Conservation (phyloP, 345 rosid species). For the Rubroshorea leprosula region DNA sequence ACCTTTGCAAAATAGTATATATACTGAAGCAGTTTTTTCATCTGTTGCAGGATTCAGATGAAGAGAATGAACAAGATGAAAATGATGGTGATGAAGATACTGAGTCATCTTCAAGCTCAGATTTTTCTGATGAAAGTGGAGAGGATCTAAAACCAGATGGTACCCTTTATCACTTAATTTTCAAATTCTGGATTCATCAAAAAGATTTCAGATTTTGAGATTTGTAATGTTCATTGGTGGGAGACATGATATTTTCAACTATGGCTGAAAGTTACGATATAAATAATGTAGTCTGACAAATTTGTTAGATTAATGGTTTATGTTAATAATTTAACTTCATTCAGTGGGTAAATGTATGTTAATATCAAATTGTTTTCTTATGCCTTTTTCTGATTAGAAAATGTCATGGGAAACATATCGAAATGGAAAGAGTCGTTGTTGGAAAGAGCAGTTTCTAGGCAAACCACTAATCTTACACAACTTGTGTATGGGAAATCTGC, state of each 20-base stretch:
- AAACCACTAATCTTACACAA: slow-evolving; percentile 60
- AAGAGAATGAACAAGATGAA: slow-evolving; percentile 25
- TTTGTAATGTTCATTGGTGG: neutral
- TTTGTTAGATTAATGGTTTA: neutral
- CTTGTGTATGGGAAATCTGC: slow-evolving; percentile 66
- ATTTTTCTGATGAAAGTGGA: slow-evolving; percentile 33
- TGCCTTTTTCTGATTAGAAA: slow-evolving; percentile 28
- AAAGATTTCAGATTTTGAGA: too few relatives aligned
- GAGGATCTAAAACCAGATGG: slow-evolving; percentile 44
- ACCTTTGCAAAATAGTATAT: too few relatives aligned
- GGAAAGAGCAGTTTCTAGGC: slow-evolving; percentile 51
- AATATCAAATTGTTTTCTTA: neutral
- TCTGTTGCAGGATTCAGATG: slow-evolving; percentile 42
- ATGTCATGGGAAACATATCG: slow-evolving; percentile 62
- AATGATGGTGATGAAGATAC: slow-evolving; percentile 25
- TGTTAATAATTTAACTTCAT: too few relatives aligned
- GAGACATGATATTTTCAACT: neutral
- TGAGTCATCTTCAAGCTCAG: slow-evolving; percentile 40
- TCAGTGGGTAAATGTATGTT: neutral
- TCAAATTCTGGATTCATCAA: too few relatives aligned
- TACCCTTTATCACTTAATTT: slow-evolving; percentile 18
- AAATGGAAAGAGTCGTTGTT: slow-evolving; percentile 75
- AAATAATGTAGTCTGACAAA: neutral
- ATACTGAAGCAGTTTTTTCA: neutral
- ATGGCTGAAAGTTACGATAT: neutral